phyloP scores from a whole-genome alignment of 2,329 filamentous ascomycete genomes.

The Ceratocystis harringtonii region DNA sequence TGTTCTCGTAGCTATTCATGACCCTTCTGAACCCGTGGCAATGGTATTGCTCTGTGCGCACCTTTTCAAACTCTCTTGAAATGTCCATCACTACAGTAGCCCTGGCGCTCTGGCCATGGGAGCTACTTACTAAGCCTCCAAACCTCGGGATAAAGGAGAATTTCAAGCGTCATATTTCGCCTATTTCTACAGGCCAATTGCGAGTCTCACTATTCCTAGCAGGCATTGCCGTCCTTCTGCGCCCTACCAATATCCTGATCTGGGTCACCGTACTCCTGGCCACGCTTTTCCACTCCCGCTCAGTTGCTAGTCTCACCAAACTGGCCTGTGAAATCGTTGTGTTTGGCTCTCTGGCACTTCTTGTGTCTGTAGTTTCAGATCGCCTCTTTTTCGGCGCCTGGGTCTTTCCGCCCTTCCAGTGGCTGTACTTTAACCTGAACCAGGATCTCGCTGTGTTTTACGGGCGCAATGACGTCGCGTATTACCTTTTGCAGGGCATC shows the following conservation, averaged over 20 bases:
- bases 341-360: constrained; percentile 48
- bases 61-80: constrained; percentile 88
- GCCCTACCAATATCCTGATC: constrained; percentile 78
- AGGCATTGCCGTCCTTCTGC: constrained; percentile 66
- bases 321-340: constrained; percentile 49
- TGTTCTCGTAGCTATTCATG: constrained; percentile 44
- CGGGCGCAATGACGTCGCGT: constrained; percentile 77
- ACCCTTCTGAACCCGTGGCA: constrained; percentile 76
- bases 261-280: constrained; percentile 52
- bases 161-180: background rate
- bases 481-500: constrained; percentile 81
- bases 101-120: constrained; percentile 77
- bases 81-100: constrained; percentile 72
- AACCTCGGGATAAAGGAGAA: constrained; percentile 28
- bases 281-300: constrained; percentile 27
- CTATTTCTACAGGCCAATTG: constrained; percentile 22
- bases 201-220: constrained; percentile 57
- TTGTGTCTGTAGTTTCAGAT: constrained; percentile 52
- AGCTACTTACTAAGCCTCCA: constrained; percentile 33
- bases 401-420: constrained; percentile 78
- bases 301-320: constrained; percentile 30
- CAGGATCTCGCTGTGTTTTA: constrained; percentile 87
- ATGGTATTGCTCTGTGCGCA: constrained; percentile 87
- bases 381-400: constrained; percentile 67
- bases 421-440: constrained; percentile 79